phyloP scores from a whole-genome alignment of 805 yeast genomes.

The Kurtzmaniella cleridarum region DNA sequence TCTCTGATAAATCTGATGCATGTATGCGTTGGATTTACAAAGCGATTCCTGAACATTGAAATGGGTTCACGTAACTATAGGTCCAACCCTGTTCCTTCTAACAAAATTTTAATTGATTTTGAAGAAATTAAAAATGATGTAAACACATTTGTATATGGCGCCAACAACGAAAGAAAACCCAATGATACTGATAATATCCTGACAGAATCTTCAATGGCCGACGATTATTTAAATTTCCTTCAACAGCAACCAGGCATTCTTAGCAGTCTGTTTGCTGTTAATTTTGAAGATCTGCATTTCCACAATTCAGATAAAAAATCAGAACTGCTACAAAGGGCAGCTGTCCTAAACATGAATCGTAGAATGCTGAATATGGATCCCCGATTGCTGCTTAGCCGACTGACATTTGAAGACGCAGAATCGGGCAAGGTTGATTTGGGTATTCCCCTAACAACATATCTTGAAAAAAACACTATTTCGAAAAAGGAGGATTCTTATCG shows the following conservation, averaged over 20 bases:
- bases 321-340: conserved; percentile 24
- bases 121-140: conserved; percentile 22
- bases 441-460: conserved; percentile 26
- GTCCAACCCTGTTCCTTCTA: not conserved
- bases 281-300: conserved; percentile 35
- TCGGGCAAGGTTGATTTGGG: conserved; percentile 32
- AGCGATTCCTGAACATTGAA: conserved; percentile 15
- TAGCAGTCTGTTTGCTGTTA: conserved; percentile 36
- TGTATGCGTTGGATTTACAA: conserved; percentile 31
- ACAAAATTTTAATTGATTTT: conserved; percentile 18
- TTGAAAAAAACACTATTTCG: conserved; percentile 3
- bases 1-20: conserved; percentile 27
- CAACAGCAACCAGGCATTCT: conserved; percentile 35
- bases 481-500: conserved; percentile 9
- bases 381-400: conserved; percentile 18
- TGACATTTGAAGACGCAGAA: conserved; percentile 20
- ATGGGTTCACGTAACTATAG: conserved; percentile 11
- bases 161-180: not conserved
- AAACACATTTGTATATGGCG: conserved; percentile 1
- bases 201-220: conserved; percentile 7
- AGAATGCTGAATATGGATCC: conserved; percentile 17
- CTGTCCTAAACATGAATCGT: conserved; percentile 32
- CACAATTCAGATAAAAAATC: conserved; percentile 30
- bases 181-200: conserved; percentile 6
- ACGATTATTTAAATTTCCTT: conserved; percentile 20